Percentiles rank a stretch among this genome's conserved stretches.
Conservation (phyloP, 371 early-diverging fungal genomes). For the Sporodiniella umbellata region DNA sequence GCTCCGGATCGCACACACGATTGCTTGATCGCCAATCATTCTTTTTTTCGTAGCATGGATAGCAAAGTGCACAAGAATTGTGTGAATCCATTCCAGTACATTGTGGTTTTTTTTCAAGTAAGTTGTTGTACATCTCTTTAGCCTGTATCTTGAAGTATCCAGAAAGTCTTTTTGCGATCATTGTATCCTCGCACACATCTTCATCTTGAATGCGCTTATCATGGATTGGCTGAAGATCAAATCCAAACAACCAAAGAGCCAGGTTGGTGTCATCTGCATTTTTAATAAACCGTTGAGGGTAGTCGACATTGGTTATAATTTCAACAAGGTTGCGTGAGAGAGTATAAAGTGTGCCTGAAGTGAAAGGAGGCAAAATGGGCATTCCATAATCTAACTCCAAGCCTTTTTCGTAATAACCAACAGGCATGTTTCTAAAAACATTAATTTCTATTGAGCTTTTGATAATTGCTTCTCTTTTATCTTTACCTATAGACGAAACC, state of each 20-base stretch:
- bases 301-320: slow-evolving; percentile 26
- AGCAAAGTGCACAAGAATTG: slow-evolving; percentile 49
- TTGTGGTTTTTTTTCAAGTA: slow-evolving; percentile 27
- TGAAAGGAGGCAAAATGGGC: slow-evolving; percentile 56
- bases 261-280: slow-evolving; percentile 51
- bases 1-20: slow-evolving; percentile 47
- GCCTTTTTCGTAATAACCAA: slow-evolving; percentile 16
- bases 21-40: slow-evolving; percentile 54
- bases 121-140: slow-evolving; percentile 49
- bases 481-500: slow-evolving; percentile 41
- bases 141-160: slow-evolving; percentile 23
- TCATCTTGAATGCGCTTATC: slow-evolving; percentile 52
- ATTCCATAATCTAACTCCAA: slow-evolving; percentile 36
- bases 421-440: slow-evolving; percentile 44
- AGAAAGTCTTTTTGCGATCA: slow-evolving; percentile 54
- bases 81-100: slow-evolving; percentile 19
- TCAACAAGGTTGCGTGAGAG: slow-evolving; percentile 53
- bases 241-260: slow-evolving; percentile 59
- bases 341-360: slow-evolving; percentile 51
- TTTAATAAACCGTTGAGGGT: slow-evolving; percentile 47
- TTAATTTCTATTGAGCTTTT: neutral
- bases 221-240: slow-evolving; percentile 51
- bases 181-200: slow-evolving; percentile 54
- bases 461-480: neutral
- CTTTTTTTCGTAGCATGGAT: slow-evolving; percentile 51